Percentiles rank a stretch among this genome's conserved stretches.
Conservation (phyloP, 495 filamentous ascomycete genomes). For the Entonaema liquescens region DNA sequence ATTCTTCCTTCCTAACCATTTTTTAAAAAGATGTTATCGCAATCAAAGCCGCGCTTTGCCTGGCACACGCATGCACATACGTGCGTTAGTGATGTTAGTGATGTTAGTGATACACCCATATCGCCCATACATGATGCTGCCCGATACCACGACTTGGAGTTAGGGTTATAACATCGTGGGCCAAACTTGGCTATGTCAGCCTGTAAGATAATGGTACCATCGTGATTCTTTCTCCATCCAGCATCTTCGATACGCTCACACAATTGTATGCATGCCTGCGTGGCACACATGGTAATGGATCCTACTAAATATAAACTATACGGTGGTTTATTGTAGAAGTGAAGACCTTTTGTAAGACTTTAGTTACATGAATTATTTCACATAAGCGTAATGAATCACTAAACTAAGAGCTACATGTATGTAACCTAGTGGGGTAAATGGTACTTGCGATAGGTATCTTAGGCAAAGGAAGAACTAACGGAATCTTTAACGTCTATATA, state of each 20-base stretch:
- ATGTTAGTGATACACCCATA: background rate
- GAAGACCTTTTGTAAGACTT: background rate
- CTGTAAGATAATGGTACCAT: conserved; percentile 2
- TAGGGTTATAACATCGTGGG: background rate
- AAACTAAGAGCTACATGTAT: background rate
- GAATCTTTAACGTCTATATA: background rate
- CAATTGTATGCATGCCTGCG: background rate
- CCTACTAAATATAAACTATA: background rate
- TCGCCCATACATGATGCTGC: background rate
- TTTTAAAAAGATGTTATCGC: background rate
- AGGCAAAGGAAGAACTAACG: background rate
- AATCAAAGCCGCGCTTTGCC: conserved; percentile 32
- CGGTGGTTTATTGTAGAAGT: background rate
- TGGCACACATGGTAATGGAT: background rate
- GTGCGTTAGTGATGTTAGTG: conserved; percentile 12
- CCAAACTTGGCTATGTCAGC: background rate
- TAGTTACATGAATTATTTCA: background rate
- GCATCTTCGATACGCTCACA: background rate
- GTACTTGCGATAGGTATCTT: background rate
- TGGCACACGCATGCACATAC: background rate
- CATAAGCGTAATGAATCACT: background rate
- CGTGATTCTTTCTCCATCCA: conserved; percentile 4
- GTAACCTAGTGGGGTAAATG: background rate
- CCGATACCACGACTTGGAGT: background rate
- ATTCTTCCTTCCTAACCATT: no score